Evolutionary conservation across 2,329 filamentous ascomycete species (phyloP), one percentile per base, ranked within the genome.

Genomic region (Zymoseptoria brevis): DNA sequence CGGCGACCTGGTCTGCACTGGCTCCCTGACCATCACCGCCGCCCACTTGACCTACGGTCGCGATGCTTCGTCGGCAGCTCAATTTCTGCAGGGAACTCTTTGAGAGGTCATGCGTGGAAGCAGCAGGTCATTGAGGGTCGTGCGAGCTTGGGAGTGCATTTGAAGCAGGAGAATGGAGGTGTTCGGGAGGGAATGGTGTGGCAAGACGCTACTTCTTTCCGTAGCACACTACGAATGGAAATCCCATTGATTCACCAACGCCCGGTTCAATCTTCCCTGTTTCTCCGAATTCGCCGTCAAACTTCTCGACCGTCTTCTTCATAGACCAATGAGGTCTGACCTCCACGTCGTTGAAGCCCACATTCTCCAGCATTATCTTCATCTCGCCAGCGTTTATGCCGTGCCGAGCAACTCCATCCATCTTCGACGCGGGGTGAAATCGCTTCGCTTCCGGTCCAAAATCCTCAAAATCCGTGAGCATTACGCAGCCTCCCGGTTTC

Each of bases 1-100:
- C 6, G 57, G 48, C 21, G 74, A 76, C 61, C 57, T 68, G 1
- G 74, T 75, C 3, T 76, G 74, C 57, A 48, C 57, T 16, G 74
- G 74, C 4, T 69, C 67, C 8, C 64, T 75, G 48, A 60, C 63
- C 1, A 69, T 76, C 22, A 69, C 70, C 16, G 63, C 66, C 0
- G 67, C 70, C 29, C 73, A 75, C 59, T 67, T 74, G 35, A 16
- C 35, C 35, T 45, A 45, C 5, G 35, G 35, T 16, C 35, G 35
- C 35, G 35, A 45, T 45, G 35, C 35, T n/a, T 45, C 35, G 13
- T 45, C 35, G 9, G 35, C 35, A n/a, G 35, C 35, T 45, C 35
- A 16, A n/a, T 45, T 45, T 7, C n/a, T 45, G 35, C 35, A 45
- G 35, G 16, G 35, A 16, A 45, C 35, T 6, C 35, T 45, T 45